Evolutionary conservation across 768 basidiomycete genomes (phyloP).

Genomic region (Phanerochaete carnosa): DNA sequence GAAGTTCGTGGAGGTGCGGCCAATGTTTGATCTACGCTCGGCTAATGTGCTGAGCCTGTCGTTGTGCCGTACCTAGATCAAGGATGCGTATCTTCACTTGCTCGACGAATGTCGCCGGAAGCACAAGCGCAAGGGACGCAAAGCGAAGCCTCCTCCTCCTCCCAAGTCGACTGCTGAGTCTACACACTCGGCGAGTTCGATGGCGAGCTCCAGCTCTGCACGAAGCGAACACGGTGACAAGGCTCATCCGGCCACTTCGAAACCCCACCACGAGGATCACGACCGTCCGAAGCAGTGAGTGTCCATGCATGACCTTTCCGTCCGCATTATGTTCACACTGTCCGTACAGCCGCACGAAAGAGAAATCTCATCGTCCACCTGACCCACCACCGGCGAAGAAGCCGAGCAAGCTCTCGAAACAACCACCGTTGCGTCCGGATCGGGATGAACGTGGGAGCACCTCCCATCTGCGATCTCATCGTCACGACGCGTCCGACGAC

Average conservation of each 20-base stretch:
- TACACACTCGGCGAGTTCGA: neutral
- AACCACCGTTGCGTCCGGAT: neutral
- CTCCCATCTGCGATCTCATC: neutral
- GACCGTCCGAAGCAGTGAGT: neutral
- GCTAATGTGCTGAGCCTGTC: neutral
- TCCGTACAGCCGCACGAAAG: neutral
- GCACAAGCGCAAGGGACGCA: neutral
- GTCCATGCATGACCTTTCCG: neutral
- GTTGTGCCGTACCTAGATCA: conserved; percentile 4
- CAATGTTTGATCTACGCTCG: neutral
- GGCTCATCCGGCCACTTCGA: neutral
- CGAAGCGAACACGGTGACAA: neutral
- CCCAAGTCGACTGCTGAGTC: neutral
- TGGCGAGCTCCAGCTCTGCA: neutral
- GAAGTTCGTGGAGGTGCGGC: conserved; percentile 55
- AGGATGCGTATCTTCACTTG: conserved; percentile 11
- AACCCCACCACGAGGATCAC: neutral
- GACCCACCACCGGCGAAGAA: neutral
- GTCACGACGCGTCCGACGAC: conserved; percentile 2
- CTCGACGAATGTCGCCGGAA: conserved; percentile 2
- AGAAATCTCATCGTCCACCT: neutral
- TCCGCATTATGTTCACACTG: neutral
- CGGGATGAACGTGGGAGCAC: neutral
- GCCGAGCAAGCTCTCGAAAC: neutral
- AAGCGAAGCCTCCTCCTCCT: conserved; percentile 1